phyloP scores from a whole-genome alignment of 2,329 filamentous ascomycete species.

The Diaporthe helianthi region DNA sequence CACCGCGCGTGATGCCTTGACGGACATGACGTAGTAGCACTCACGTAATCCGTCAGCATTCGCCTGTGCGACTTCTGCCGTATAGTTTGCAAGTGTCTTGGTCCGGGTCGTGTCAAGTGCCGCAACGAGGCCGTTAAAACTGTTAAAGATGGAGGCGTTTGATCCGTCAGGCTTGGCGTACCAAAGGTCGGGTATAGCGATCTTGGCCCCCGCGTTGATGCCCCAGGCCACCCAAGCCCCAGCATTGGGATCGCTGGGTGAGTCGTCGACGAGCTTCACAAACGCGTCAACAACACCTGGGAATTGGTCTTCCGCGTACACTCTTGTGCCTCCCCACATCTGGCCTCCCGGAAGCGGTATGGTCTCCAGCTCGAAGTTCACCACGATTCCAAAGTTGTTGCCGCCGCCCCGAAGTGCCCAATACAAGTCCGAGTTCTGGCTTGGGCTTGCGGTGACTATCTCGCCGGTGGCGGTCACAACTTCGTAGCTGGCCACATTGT shows the following conservation, averaged over 20 bases:
- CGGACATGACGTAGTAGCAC: conserved; percentile 37
- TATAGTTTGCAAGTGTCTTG: conserved; percentile 35
- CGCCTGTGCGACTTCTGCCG: conserved; percentile 18
- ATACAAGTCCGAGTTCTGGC: conserved; percentile 58
- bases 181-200: conserved; percentile 45
- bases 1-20: conserved; percentile 37
- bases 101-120: conserved; percentile 41
- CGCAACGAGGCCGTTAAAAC: conserved; percentile 45
- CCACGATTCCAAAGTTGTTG: conserved; percentile 64
- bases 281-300: conserved; percentile 43
- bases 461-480: conserved; percentile 54
- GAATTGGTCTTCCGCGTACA: conserved; percentile 43
- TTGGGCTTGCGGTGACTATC: conserved; percentile 49
- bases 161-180: conserved; percentile 46
- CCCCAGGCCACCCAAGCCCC: conserved; percentile 43
- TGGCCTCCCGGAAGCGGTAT: conserved; percentile 42
- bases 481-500: conserved; percentile 25
- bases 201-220: conserved; percentile 34
- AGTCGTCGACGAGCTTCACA: conserved; percentile 42
- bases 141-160: conserved; percentile 46
- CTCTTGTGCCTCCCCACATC: conserved; percentile 48
- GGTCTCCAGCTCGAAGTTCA: conserved; percentile 53
- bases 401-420: conserved; percentile 64
- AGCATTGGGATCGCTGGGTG: conserved; percentile 44
- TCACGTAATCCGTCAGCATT: conserved; percentile 38